Evolutionary conservation across 75 land plant species (phyloP).

Genomic region (Picea sitchensis): DNA sequence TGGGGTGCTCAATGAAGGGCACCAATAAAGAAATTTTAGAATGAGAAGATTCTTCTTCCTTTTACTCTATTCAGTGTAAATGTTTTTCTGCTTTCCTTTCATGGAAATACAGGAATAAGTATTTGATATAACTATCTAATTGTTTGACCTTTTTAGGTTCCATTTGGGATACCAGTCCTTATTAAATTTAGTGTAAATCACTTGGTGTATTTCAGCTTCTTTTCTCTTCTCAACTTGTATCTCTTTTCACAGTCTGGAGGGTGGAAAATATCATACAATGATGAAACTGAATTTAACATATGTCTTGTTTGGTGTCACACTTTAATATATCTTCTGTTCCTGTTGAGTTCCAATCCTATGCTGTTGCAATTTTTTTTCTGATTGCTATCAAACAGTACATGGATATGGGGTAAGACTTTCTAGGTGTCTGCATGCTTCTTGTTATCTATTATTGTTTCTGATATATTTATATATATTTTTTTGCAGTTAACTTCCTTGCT

Average conservation of each 20-base stretch:
- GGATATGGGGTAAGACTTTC: not conserved
- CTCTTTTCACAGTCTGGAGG: not conserved
- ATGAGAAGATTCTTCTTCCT: no score
- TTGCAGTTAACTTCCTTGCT: slow-evolving; percentile 90
- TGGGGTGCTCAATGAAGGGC: no score
- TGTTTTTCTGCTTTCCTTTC: not conserved
- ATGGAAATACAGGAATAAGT: not conserved
- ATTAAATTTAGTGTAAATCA: no score
- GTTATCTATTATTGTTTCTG: not conserved
- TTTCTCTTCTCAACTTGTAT: not conserved
- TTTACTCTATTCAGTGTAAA: not conserved
- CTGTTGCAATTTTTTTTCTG: not conserved
- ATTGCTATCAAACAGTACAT: not conserved
- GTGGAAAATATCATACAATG: not conserved
- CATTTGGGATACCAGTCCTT: no score
- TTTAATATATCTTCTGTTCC: not conserved
- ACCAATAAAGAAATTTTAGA: no score
- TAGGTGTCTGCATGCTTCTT: not conserved
- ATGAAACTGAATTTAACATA: not conserved
- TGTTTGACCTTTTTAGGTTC: not conserved
- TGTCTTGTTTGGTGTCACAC: not conserved
- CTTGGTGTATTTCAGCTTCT: not conserved
- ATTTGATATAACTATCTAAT: not conserved
- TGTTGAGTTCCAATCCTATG: not conserved
- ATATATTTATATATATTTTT: not conserved